A percentile compares a stretch with the other conserved stretches of the same genome.
Evolutionary conservation across 306 rosid genomes (phyloP).

Genomic region (Trichosanthes cucumerina): DNA sequence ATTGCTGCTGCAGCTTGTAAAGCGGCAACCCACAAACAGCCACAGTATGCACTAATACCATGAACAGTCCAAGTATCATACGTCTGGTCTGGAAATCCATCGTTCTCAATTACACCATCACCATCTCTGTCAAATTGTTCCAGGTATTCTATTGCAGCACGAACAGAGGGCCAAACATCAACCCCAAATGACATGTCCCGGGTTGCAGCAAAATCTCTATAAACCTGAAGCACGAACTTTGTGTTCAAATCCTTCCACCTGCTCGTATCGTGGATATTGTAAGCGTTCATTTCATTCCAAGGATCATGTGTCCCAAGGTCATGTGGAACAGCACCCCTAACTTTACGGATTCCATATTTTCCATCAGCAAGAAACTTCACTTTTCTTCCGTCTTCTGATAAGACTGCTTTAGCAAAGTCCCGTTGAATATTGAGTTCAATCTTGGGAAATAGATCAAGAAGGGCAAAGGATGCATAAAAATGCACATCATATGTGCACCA

Average conservation of each 20-base stretch:
- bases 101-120: conserved; percentile 90
- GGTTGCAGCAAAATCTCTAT: conserved; percentile 85
- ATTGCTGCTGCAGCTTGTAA: conserved; percentile 97
- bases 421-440: conserved; percentile 90
- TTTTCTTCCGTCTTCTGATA: conserved; percentile 89
- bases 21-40: conserved; percentile 94
- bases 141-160: conserved; percentile 94
- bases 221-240: conserved; percentile 87
- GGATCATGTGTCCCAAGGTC: conserved; percentile 98
- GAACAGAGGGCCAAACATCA: conserved; percentile 98
- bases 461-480: conserved; percentile 96
- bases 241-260: conserved; percentile 98
- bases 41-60: conserved; percentile 94
- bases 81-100: conserved; percentile 97
- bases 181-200: conserved; percentile 89
- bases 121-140: conserved; percentile 80
- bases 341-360: conserved; percentile 90
- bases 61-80: conserved; percentile 98
- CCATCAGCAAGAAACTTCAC: conserved; percentile 93
- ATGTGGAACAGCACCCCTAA: conserved; percentile 92
- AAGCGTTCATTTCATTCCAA: conserved; percentile 94
- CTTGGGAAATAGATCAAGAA: conserved; percentile 88
- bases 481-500: conserved; percentile 99
- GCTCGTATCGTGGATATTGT: conserved; percentile 91
- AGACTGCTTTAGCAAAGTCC: conserved; percentile 90